Conservation (phyloP, 352 stramenopile genomes). For the Albugo laibachii region DNA sequence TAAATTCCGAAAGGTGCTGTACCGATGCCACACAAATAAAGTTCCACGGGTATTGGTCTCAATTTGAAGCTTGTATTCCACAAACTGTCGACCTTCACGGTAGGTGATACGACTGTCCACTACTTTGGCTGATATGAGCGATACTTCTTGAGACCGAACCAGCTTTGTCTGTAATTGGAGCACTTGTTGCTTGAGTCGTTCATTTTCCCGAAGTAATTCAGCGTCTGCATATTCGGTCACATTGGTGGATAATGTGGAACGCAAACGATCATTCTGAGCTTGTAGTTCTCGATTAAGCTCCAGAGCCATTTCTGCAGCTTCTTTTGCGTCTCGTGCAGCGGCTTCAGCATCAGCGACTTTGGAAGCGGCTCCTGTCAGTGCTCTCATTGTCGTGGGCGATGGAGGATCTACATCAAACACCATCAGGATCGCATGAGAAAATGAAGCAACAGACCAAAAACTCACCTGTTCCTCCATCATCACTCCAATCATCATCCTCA, state of each 20-base stretch:
- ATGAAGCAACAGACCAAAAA: conserved; percentile 8
- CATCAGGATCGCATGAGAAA: background rate
- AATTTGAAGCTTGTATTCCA: conserved; percentile 61
- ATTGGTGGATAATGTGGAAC: conserved; percentile 37
- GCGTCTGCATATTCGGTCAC: conserved; percentile 47
- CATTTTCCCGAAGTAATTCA: conserved; percentile 41
- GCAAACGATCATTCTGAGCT: conserved; percentile 37
- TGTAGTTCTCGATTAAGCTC: conserved; percentile 42
- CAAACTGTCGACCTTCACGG: conserved; percentile 40
- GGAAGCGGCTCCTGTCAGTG: conserved; percentile 41
- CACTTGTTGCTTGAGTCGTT: conserved; percentile 48
- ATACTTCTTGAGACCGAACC: conserved; percentile 39
- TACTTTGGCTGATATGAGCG: conserved; percentile 43
- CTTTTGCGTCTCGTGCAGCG: conserved; percentile 47
- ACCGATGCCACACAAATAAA: conserved; percentile 51
- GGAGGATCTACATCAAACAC: conserved; percentile 13
- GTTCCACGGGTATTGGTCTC: conserved; percentile 48
- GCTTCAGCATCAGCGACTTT: conserved; percentile 60
- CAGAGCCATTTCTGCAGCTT: conserved; percentile 28
- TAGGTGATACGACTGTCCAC: conserved; percentile 50
- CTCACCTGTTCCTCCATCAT: conserved; percentile 37
- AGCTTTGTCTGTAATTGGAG: conserved; percentile 50
- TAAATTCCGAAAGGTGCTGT: conserved; percentile 63
- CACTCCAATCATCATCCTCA: conserved; percentile 55
- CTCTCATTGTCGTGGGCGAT: conserved; percentile 33